These are phyloP conservation scores for Fonsecaea multimorphosa DNA, from an alignment of 2,329 filamentous ascomycete genomes.

Conservation along the genomic window DNA sequence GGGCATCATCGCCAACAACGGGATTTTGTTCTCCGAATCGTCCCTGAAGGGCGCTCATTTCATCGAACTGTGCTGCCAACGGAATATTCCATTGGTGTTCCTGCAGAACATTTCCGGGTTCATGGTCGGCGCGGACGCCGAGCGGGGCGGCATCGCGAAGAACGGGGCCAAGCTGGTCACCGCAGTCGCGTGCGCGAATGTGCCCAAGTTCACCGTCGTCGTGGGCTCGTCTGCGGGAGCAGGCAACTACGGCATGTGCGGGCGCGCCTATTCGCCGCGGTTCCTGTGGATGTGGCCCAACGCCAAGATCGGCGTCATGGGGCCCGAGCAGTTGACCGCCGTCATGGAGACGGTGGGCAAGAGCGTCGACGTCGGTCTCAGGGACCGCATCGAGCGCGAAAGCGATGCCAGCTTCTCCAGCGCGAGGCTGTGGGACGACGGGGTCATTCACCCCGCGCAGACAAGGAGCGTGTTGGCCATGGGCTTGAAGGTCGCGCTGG, in stretches of 20 bases:
- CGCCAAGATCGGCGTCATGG: slow-evolving; percentile 96
- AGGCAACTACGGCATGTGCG: slow-evolving; percentile 98
- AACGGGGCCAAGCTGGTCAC: slow-evolving; percentile 97
- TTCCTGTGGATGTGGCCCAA: slow-evolving; percentile 98
- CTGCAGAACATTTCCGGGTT: slow-evolving; percentile 97
- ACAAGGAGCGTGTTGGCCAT: slow-evolving; percentile 75
- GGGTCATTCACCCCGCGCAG: slow-evolving; percentile 78
- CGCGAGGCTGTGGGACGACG: slow-evolving; percentile 89
- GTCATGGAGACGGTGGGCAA: slow-evolving; percentile 96
- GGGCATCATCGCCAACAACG: slow-evolving; percentile 94
- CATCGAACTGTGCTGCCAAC: slow-evolving; percentile 90
- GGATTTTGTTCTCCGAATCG: slow-evolving; percentile 88
- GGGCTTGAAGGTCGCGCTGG: slow-evolving; percentile 73
- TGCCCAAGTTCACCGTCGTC: slow-evolving; percentile 96
- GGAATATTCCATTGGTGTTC: slow-evolving; percentile 87
- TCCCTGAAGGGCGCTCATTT: slow-evolving; percentile 96
- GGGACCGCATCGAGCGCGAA: slow-evolving; percentile 84
- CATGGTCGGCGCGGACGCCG: slow-evolving; percentile 94
- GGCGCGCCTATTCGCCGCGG: slow-evolving; percentile 86
- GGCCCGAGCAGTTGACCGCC: slow-evolving; percentile 83
- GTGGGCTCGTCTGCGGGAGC: slow-evolving; percentile 92
- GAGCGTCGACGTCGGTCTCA: slow-evolving; percentile 78
- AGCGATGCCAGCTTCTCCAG: slow-evolving; percentile 88
- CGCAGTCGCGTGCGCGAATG: slow-evolving; percentile 89
- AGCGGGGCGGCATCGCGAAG: slow-evolving; percentile 95